Evolutionary conservation across 345 rosid genomes (phyloP).

Genomic region (Melastoma malabathricum): DNA sequence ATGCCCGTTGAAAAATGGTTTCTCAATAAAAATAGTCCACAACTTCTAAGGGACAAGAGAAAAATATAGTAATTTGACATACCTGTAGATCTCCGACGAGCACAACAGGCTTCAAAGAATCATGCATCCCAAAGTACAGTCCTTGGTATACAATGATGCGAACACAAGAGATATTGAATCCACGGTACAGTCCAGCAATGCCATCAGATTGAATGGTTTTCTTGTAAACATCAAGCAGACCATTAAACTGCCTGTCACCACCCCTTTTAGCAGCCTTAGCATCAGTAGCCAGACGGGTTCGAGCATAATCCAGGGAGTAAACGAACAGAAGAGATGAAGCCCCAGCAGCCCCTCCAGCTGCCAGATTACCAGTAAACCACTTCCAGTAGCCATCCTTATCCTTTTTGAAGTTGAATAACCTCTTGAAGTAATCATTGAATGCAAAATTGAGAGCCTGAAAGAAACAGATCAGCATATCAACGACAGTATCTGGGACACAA

Average conservation of each 20-base stretch:
- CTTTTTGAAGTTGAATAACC: slow-evolving; percentile 41
- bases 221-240: slow-evolving; percentile 39
- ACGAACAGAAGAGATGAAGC: slow-evolving; percentile 43
- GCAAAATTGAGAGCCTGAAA: slow-evolving; percentile 46
- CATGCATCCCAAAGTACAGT: slow-evolving; percentile 49
- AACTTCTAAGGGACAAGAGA: neutral
- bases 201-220: slow-evolving; percentile 38
- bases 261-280: slow-evolving; percentile 38
- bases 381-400: slow-evolving; percentile 44
- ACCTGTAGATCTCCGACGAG: slow-evolving; percentile 34
- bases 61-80: slow-evolving; percentile 3
- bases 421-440: slow-evolving; percentile 42
- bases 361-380: slow-evolving; percentile 52
- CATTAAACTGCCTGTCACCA: slow-evolving; percentile 44
- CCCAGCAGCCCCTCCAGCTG: slow-evolving; percentile 50
- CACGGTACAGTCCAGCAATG: slow-evolving; percentile 43
- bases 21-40: too few species aligned
- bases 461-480: neutral
- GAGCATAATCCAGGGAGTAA: slow-evolving; percentile 37
- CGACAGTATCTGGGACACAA: too few species aligned
- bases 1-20: too few species aligned
- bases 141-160: slow-evolving; percentile 45
- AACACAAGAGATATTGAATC: slow-evolving; percentile 38
- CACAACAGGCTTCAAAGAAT: slow-evolving; percentile 47
- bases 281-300: slow-evolving; percentile 44